Base-by-base conservation (phyloP, 2,329 filamentous ascomycete species). In the Xylaria sp. region DNA sequence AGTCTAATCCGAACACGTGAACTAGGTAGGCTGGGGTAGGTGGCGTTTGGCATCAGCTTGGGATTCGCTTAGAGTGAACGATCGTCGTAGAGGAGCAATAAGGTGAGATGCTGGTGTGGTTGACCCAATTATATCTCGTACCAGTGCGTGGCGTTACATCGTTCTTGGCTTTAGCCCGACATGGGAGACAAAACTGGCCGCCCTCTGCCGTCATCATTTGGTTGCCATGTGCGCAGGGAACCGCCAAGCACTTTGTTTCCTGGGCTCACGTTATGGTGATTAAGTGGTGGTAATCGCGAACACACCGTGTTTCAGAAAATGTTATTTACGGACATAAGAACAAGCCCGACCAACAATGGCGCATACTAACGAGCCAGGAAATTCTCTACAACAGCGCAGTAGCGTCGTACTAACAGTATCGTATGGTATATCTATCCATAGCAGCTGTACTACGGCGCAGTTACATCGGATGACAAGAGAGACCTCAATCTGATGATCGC, bases 1-100 rank as follows among this genome's bases (percentile, higher is more conserved):
- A 66, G 40, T 48, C 59, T 57, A 63, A 51, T 28, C 63, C 42
- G 59, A 67, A 59, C 23, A 51, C 49, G 49, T 59, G 64, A 69
- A 46, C 20, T 17, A 54, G 40, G 46, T 36, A 58, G 51, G 51
- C 67, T 67, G 64, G 64, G 64, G 67, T 70, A 65, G 64, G 57
- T 67, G 48, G 60, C 54, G 63, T 60, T 26, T 51, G 49, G 33
- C 36, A 61, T 62, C 66, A 58, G 57, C 61, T 63, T 58, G 59
- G 59, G 48, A 66, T 59, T 68, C 66, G 66, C 66, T 68, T 66
- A 62, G 53, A 63, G 63, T 33, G 42, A 48, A 57, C 59, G 67
- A 69, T 69, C 67, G 67, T 61, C 58, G 59, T 26, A 65, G 62
- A 68, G 68, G 68, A 70, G 59, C 68, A 70, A 65, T 70, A 70